Conservation (phyloP, 257 asterid species). For the Capsicum baccatum region DNA sequence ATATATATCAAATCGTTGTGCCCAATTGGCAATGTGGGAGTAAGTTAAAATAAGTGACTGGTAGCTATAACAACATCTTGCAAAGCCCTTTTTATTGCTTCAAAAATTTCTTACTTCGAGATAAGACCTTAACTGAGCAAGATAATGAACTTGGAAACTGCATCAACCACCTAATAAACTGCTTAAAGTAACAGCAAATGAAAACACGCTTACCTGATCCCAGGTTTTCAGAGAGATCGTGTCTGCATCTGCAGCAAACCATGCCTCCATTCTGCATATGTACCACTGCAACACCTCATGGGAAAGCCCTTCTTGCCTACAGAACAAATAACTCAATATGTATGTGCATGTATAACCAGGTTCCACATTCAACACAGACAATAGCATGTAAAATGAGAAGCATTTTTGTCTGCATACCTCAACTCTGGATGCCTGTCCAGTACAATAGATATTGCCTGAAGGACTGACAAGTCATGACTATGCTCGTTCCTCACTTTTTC, state of each 20-base stretch:
- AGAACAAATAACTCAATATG: slow-evolving; percentile 27
- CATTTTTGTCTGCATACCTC: slow-evolving; percentile 52
- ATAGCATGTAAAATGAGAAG: not conserved
- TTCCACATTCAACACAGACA: slow-evolving; percentile 33
- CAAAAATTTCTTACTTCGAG: not conserved
- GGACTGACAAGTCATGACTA: slow-evolving; percentile 77
- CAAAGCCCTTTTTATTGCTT: not conserved
- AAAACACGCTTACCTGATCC: slow-evolving; percentile 80
- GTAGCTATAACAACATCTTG: not conserved
- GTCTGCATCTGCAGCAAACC: slow-evolving; percentile 99
- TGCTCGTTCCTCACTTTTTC: slow-evolving; percentile 87
- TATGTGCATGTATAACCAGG: slow-evolving; percentile 32
- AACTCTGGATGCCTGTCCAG: slow-evolving; percentile 79
- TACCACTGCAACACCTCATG: slow-evolving; percentile 94
- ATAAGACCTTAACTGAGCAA: slow-evolving; percentile 3
- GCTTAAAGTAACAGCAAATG: slow-evolving; percentile 15
- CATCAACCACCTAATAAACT: slow-evolving; percentile 15
- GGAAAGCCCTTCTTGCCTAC: slow-evolving; percentile 85
- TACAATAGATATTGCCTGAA: slow-evolving; percentile 81
- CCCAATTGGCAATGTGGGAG: slow-evolving; percentile 2
- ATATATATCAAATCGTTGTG: slow-evolving; percentile 18
- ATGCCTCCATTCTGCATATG: slow-evolving; percentile 98
- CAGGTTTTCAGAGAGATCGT: slow-evolving; percentile 95
- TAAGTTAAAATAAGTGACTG: not conserved
- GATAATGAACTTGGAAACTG: slow-evolving; percentile 1